phyloP scores from a whole-genome alignment of 768 basidiomycete species.

The Nidula microcarpa region DNA sequence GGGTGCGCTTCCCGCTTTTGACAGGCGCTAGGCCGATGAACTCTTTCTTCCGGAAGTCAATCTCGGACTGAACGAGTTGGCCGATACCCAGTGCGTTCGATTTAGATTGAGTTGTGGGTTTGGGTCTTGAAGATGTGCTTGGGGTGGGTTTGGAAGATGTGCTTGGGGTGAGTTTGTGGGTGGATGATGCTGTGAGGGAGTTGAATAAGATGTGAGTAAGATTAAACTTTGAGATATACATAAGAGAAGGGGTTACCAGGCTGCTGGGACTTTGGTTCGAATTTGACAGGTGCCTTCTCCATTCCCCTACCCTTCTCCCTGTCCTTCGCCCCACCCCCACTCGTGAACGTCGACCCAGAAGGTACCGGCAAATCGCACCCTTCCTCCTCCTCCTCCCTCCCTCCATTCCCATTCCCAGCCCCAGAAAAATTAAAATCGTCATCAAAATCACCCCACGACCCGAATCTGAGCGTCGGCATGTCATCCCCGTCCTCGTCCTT shows the following conservation, averaged over 20 bases:
- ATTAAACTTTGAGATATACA: too few relatives aligned
- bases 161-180: too few relatives aligned
- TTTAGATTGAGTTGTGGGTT: background rate
- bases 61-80: slow-evolving; percentile 38
- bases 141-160: too few relatives aligned
- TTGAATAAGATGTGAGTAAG: too few relatives aligned
- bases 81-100: slow-evolving; percentile 18
- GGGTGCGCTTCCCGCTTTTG: slow-evolving; percentile 18
- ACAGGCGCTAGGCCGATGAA: slow-evolving; percentile 35
- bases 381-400: background rate
- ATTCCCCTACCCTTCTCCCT: too few relatives aligned
- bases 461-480: slow-evolving; percentile 33
- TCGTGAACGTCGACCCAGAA: slow-evolving; percentile 28
- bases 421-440: slow-evolving; percentile 44
- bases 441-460: slow-evolving; percentile 40
- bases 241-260: too few relatives aligned
- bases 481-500: slow-evolving; percentile 26
- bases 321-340: background rate
- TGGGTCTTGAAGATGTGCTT: background rate
- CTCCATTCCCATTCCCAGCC: background rate
- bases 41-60: slow-evolving; percentile 42
- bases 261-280: too few relatives aligned
- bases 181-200: too few relatives aligned
- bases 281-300: background rate
- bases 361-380: slow-evolving; percentile 22